Conservation (phyloP, 164 flowering plant genomes). For the Aristolochia californica region DNA sequence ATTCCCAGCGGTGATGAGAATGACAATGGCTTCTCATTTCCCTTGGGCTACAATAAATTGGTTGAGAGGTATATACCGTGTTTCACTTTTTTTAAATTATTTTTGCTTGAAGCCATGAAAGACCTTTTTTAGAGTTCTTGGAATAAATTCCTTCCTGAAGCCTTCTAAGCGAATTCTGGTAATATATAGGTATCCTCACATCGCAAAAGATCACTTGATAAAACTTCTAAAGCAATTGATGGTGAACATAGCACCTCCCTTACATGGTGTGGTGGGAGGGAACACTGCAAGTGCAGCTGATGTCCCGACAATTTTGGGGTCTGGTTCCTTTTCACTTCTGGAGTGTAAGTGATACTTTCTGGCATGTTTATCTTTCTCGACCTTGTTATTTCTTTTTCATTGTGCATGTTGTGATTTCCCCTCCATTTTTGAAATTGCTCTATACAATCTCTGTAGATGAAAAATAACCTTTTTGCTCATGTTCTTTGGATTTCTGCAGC, state of each 20-base stretch:
- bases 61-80: constrained; percentile 50
- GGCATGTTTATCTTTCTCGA: not conserved
- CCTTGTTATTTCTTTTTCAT: not conserved
- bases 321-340: constrained; percentile 71
- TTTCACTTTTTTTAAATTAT: not conserved
- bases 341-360: constrained; percentile 29
- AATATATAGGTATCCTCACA: constrained; percentile 65
- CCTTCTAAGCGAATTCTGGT: not conserved
- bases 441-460: no score
- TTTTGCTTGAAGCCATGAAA: no score
- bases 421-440: no score
- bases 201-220: constrained; percentile 78
- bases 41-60: constrained; percentile 59
- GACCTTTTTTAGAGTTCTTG: no score
- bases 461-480: not conserved
- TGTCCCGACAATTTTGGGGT: constrained; percentile 87
- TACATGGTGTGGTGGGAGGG: constrained; percentile 31
- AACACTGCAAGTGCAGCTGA: constrained; percentile 64
- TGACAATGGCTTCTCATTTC: constrained; percentile 76
- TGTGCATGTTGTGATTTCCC: not conserved
- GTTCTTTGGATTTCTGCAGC: constrained; percentile 33
- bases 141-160: no score
- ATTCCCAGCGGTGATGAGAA: constrained; percentile 42
- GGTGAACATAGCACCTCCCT: constrained; percentile 34
- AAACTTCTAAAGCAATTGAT: constrained; percentile 84